These are phyloP conservation scores for Aspergillus coremiiformis DNA, from an alignment of 495 filamentous ascomycete species.

Conservation along the genomic window DNA sequence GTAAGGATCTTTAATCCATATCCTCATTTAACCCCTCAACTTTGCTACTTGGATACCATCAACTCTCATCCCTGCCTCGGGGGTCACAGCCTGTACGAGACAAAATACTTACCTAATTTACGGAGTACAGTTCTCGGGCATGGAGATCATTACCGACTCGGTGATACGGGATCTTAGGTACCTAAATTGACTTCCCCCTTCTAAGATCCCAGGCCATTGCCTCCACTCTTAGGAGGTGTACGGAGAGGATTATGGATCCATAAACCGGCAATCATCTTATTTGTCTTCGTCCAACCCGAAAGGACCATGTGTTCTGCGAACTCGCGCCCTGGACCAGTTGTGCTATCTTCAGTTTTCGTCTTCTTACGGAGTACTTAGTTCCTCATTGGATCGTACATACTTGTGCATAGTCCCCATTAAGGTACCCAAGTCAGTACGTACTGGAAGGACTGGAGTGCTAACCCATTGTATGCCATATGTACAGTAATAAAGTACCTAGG, in stretches of 20 bases:
- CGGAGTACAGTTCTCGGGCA: conserved; percentile 1
- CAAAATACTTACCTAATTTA: not conserved
- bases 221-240: not conserved
- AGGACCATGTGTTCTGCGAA: not conserved
- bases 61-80: not conserved
- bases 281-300: not conserved
- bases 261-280: not conserved
- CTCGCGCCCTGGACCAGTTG: not conserved
- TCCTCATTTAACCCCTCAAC: not conserved
- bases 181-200: not conserved
- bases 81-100: not conserved
- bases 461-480: not conserved
- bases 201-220: conserved; percentile 5
- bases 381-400: not conserved
- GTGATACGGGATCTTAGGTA: conserved; percentile 6
- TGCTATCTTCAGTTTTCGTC: not conserved
- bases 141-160: conserved; percentile 5
- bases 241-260: not conserved
- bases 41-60: not conserved
- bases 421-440: no score
- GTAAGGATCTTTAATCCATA: not conserved
- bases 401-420: not conserved
- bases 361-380: not conserved
- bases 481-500: no score
- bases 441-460: no score